Percentiles rank a stretch among this genome's conserved stretches.
Evolutionary conservation across 805 yeast species (phyloP).

Genomic region (Naumovozyma baii): DNA sequence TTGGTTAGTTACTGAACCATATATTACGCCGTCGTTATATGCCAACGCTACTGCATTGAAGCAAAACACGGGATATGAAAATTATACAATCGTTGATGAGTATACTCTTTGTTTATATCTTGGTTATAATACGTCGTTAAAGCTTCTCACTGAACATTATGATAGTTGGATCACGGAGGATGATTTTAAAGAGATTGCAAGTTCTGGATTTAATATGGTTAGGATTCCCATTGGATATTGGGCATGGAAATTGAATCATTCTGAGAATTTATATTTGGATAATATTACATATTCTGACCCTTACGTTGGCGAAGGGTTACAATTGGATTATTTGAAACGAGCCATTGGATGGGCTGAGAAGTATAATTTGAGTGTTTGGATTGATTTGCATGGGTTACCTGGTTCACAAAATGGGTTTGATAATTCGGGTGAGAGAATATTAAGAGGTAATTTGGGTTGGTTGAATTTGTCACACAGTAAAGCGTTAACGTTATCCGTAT

Average conservation of each 20-base stretch:
- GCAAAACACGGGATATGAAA: slow-evolving; percentile 7
- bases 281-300: slow-evolving; percentile 40
- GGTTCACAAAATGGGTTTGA: slow-evolving; percentile 85
- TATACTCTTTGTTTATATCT: slow-evolving; percentile 41
- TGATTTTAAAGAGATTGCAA: slow-evolving; percentile 44
- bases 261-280: slow-evolving; percentile 9
- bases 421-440: slow-evolving; percentile 59
- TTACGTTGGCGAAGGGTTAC: slow-evolving; percentile 47
- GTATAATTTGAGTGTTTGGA: slow-evolving; percentile 54
- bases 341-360: slow-evolving; percentile 61
- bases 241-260: slow-evolving; percentile 45
- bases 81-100: slow-evolving; percentile 44
- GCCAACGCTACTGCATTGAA: slow-evolving; percentile 23
- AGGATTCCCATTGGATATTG: slow-evolving; percentile 75
- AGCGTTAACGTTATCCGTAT: slow-evolving; percentile 40
- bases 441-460: slow-evolving; percentile 36
- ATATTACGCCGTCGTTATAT: slow-evolving; percentile 53
- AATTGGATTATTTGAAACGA: slow-evolving; percentile 50
- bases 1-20: slow-evolving; percentile 66
- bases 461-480: slow-evolving; percentile 33
- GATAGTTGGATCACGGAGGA: slow-evolving; percentile 46
- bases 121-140: slow-evolving; percentile 39
- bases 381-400: slow-evolving; percentile 75
- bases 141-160: slow-evolving; percentile 45
- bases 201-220: slow-evolving; percentile 56